Evolutionary conservation across 192 early-diverging fungal genomes (phyloP).

Genomic region (Podochytrium sp.): DNA sequence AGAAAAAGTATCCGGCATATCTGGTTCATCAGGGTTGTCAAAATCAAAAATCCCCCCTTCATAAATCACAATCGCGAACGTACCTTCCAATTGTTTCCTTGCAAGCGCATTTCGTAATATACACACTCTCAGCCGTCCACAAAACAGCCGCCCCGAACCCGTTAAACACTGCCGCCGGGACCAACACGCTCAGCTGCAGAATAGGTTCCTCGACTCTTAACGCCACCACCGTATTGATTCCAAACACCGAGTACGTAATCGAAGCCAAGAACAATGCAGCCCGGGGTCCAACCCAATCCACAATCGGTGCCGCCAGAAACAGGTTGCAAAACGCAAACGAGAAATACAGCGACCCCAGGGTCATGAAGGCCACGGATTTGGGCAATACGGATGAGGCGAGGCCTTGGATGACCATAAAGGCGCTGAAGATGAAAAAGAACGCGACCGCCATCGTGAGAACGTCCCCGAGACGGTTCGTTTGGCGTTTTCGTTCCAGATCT

Average conservation of each 20-base stretch:
- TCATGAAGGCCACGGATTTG: conserved; percentile 22
- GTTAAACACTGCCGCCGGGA: conserved; percentile 28
- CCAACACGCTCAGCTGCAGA: conserved; percentile 4
- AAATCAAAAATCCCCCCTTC: too few relatives aligned
- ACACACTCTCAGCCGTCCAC: conserved; percentile 32
- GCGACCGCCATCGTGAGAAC: conserved; percentile 18
- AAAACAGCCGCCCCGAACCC: conserved; percentile 32
- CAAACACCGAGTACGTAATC: conserved; percentile 27
- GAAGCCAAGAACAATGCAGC: conserved; percentile 23
- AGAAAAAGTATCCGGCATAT: conserved; percentile 32
- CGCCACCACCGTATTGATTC: conserved; percentile 8
- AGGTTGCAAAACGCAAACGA: conserved; percentile 30
- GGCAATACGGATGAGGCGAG: conserved; percentile 28
- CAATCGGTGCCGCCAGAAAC: conserved; percentile 26
- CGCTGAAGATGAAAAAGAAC: conserved; percentile 38
- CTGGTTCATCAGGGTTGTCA: too few relatives aligned
- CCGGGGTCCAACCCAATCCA: conserved; percentile 26
- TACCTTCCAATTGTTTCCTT: conserved; percentile 22
- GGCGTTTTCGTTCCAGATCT: conserved; percentile 1
- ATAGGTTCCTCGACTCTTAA: neutral
- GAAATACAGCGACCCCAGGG: conserved; percentile 29
- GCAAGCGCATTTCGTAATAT: conserved; percentile 27
- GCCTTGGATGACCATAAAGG: conserved; percentile 27
- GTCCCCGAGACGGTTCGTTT: conserved; percentile 17
- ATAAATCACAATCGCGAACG: too few relatives aligned